These are phyloP conservation scores for Aspergillus novofumigatus DNA, from an alignment of 2,329 filamentous ascomycete genomes.

Conservation along the genomic window DNA sequence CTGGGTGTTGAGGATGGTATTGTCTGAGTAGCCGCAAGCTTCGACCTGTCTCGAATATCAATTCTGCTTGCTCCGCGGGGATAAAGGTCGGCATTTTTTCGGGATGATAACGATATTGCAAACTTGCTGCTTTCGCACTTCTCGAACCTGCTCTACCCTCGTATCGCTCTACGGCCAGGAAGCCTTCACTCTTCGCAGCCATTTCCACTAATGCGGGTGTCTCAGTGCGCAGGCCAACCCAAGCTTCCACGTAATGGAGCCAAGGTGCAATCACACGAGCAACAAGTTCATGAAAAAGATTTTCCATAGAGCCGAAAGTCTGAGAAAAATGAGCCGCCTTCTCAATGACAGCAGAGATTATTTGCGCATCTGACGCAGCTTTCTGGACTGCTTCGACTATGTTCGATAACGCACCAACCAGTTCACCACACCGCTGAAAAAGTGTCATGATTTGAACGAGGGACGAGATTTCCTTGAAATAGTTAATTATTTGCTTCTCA, in stretches of 20 bases:
- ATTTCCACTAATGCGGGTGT: conserved; percentile 49
- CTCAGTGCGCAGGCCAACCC: conserved; percentile 67
- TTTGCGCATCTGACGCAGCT: conserved; percentile 53
- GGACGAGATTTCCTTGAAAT: conserved; percentile 25
- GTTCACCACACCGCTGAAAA: conserved; percentile 36
- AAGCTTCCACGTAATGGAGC: conserved; percentile 64
- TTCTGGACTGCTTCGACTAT: conserved; percentile 45
- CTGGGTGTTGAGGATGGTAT: conserved; percentile 67
- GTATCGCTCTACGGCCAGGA: conserved; percentile 57
- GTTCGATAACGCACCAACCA: conserved; percentile 33
- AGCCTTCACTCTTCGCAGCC: conserved; percentile 52
- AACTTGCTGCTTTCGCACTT: conserved; percentile 56
- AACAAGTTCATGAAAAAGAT: conserved; percentile 65
- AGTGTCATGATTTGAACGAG: conserved; percentile 35
- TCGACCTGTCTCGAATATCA: conserved; percentile 74
- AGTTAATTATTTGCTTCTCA: conserved; percentile 31
- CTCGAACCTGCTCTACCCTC: conserved; percentile 58
- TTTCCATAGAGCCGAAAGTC: conserved; percentile 56
- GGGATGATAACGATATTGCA: conserved; percentile 51
- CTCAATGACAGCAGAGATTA: conserved; percentile 59
- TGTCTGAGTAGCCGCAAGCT: conserved; percentile 69
- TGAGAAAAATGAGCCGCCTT: conserved; percentile 63
- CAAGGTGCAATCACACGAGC: conserved; percentile 61
- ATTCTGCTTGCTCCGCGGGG: conserved; percentile 61
- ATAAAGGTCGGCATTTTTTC: conserved; percentile 69